Evolutionary conservation across 768 basidiomycete genomes (phyloP), one percentile per base, ranked within the genome.

Genomic region (Butyriboletus loyo): DNA sequence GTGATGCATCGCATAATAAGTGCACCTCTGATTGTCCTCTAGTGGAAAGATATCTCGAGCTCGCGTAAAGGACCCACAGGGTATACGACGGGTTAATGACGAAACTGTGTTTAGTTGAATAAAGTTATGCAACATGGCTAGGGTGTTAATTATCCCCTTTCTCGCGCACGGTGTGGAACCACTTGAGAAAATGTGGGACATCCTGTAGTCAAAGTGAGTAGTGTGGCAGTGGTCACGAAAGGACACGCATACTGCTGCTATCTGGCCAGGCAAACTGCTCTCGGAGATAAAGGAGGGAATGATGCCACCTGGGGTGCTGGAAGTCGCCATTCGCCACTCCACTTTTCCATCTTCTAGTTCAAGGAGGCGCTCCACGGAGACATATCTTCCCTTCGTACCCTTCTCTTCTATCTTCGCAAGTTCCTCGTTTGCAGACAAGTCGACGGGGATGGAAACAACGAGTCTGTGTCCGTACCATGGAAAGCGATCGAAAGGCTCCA

Each of bases 1-100:
- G 7, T 1, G 19, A 19, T 40, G 35, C n/a, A 21, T 34, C 38
- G 32, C 44, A 43, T 6, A 7, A 50, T 32, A 24, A 4, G 17
- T 10, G 27, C 47, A 56, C 46, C 52, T 57, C 55, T 49, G 31
- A 61, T 35, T 47, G 43, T 46, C n/a, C 24, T 55, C 7, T 50
- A 92, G 89, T 92, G 59, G 89, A 91, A 61, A 81, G 90, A 52
- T 92, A 92, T 65, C 76, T 92, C n/a, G 90, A 92, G 60, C 78
- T 92, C 42, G 89, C 84, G 38, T 92, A 62, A 63, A 34, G 24
- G 35, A 22, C 15, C 21, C 11, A 30, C 24, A 22, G 25, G n/a
- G 34, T 5, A 28, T n/a, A 52, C 27, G 28, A 40, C 25, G 7
- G 39, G 21, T 21, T 21, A 22, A 41, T 10, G 24, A 37, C 21